These are phyloP conservation scores for Fusarium pseudocircinatum DNA, from an alignment of 2,329 filamentous ascomycete genomes.

Conservation along the genomic window DNA sequence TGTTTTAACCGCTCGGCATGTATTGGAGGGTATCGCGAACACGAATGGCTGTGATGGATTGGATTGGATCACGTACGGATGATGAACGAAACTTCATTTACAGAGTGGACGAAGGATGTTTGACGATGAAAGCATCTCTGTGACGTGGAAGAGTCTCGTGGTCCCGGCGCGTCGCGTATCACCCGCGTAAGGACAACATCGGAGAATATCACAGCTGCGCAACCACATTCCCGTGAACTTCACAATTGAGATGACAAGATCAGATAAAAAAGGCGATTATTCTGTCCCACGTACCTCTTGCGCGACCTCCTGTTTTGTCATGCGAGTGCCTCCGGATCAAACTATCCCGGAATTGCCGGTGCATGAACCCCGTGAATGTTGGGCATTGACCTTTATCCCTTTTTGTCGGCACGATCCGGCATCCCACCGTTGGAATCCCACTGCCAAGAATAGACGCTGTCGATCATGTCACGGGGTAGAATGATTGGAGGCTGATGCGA, in stretches of 20 bases:
- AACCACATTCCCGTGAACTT: background rate
- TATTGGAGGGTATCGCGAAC: background rate
- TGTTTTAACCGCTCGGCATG: background rate
- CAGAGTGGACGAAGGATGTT: background rate
- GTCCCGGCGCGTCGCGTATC: background rate
- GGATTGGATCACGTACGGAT: background rate
- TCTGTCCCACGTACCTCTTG: background rate
- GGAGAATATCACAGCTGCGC: background rate
- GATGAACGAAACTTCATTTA: background rate
- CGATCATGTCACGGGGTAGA: background rate
- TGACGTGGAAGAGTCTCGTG: background rate
- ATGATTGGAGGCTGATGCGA: background rate
- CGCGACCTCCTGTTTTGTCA: background rate
- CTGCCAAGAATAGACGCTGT: background rate
- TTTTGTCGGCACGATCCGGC: background rate
- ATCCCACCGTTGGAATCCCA: background rate
- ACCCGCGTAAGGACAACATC: no score
- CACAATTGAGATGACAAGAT: background rate
- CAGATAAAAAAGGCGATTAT: background rate
- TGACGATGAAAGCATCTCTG: fast-evolving
- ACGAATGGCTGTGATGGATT: background rate
- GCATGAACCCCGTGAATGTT: background rate
- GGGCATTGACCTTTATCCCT: background rate
- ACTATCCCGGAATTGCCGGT: background rate
- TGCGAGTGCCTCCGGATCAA: background rate